phyloP scores from a whole-genome alignment of 495 filamentous ascomycete genomes.

The Aspergillus haitiensis region DNA sequence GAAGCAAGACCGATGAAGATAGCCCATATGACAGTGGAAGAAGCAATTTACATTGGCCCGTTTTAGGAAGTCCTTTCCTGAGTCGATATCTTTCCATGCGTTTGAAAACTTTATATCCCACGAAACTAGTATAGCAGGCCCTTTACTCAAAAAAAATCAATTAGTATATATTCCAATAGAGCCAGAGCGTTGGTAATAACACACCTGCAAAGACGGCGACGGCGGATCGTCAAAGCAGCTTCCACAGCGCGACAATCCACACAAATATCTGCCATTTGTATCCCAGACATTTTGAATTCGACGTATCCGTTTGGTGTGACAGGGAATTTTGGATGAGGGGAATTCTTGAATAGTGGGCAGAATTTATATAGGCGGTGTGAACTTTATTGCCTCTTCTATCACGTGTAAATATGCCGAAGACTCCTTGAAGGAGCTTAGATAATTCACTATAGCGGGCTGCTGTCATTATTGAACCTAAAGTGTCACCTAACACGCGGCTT shows the following conservation, averaged over 20 bases:
- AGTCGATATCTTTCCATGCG: conserved; percentile 68
- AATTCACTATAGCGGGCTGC: conserved; percentile 23
- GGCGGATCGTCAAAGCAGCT: conserved; percentile 39
- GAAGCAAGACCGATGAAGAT: conserved; percentile 75
- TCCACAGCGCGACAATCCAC: conserved; percentile 46
- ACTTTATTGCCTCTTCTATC: neutral
- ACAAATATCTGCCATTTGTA: conserved; percentile 35
- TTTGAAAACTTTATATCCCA: conserved; percentile 72
- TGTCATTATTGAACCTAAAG: neutral
- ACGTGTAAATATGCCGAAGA: neutral
- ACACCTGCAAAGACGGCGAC: conserved; percentile 50
- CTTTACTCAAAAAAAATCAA: conserved; percentile 38
- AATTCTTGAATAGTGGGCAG: conserved; percentile 25
- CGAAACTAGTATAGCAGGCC: conserved; percentile 73
- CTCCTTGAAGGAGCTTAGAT: conserved; percentile 31
- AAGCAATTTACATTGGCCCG: conserved; percentile 57
- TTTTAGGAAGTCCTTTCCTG: conserved; percentile 33
- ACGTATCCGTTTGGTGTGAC: neutral
- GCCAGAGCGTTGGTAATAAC: conserved; percentile 11
- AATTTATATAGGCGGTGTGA: conserved; percentile 16
- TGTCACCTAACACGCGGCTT: conserved; percentile 33
- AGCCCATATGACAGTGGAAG: conserved; percentile 81
- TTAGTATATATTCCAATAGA: conserved; percentile 18
- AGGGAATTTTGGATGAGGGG: conserved; percentile 9
- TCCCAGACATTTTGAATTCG: conserved; percentile 40